Evolutionary conservation across 2,329 filamentous ascomycete species (phyloP).

Genomic region (Cladophialophora exuberans): DNA sequence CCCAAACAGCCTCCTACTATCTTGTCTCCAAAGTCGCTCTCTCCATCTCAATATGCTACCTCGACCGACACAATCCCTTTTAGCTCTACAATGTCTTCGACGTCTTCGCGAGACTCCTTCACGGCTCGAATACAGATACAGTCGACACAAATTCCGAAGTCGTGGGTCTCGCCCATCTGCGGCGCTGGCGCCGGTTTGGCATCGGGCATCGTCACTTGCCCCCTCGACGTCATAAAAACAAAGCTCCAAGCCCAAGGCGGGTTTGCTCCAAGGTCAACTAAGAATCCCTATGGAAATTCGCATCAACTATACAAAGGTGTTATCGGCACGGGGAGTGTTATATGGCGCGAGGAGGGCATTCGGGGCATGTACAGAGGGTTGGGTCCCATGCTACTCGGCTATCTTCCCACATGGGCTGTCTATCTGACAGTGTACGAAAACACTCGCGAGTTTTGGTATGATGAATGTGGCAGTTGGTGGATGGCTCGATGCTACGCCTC

Average conservation of each 20-base stretch:
- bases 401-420: slow-evolving; percentile 96
- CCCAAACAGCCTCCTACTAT: slow-evolving; percentile 28
- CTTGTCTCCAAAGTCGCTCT: slow-evolving; percentile 21
- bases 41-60: slow-evolving; percentile 33
- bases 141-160: slow-evolving; percentile 55
- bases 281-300: slow-evolving; percentile 46
- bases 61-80: slow-evolving; percentile 30
- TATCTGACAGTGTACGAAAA: slow-evolving; percentile 97
- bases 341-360: slow-evolving; percentile 86
- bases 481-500: slow-evolving; percentile 86
- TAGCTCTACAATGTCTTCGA: slow-evolving; percentile 33
- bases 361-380: slow-evolving; percentile 90
- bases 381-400: slow-evolving; percentile 91
- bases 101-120: slow-evolving; percentile 35
- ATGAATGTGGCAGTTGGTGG: slow-evolving; percentile 72
- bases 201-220: slow-evolving; percentile 92
- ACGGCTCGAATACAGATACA: slow-evolving; percentile 45
- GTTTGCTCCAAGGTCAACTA: slow-evolving; percentile 60
- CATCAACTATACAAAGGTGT: slow-evolving; percentile 77
- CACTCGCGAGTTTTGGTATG: slow-evolving; percentile 70
- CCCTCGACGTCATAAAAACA: slow-evolving; percentile 98
- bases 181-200: slow-evolving; percentile 89
- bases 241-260: slow-evolving; percentile 95
- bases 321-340: slow-evolving; percentile 80
- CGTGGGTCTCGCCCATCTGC: slow-evolving; percentile 76